Evolutionary conservation across 2,329 filamentous ascomycete genomes (phyloP), one percentile per base, ranked within the genome.

Genomic region (Uncinocarpus reesii): DNA sequence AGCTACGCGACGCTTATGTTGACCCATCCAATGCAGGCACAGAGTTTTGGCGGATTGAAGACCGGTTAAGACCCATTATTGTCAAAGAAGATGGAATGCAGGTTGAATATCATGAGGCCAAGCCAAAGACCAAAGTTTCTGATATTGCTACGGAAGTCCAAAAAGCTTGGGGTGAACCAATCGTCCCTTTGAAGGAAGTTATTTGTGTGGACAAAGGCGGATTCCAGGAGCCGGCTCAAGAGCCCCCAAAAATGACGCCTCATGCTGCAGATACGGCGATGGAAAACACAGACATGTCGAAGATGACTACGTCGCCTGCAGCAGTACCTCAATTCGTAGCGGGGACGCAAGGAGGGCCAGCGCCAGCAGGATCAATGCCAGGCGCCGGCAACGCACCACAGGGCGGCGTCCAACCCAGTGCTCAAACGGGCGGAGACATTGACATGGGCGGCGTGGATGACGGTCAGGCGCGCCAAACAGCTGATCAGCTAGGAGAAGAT

Each of bases 171-270:
- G 81, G 80, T 15, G 80, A 80, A 48, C 80, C 78, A 53, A 78
- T 86, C 36, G 74, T 77, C 31, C 71, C 76, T 21, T 77, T 84
- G 46, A 76, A 80, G 42, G 74, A 77, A 20, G 74, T 90, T 6
- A 74, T 78, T 31, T 81, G 86, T 38, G 75, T 93, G 36, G 80
- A 92, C 59, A 84, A 85, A 58, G 88, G 87, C 42, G 87, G 87
- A 2, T 77, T 79, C 28, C 69, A 87, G 64, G 79, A 86, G 47
- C 70, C 65, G 51, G 62, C 65, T 10, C 62, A 66, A 0, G 62
- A 49, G 32, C 31, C 42, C 11, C 42, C 40, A 6, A 5, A 42
- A 10, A 37, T 38, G 8, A 38, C 29, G 4, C 11, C 18, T 16
- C 16, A 34, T 29, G 8, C n/a, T 2, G 28, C 37, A 40, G 51